Conservation (phyloP, 441 rosid species). For the Populus hybrid region DNA sequence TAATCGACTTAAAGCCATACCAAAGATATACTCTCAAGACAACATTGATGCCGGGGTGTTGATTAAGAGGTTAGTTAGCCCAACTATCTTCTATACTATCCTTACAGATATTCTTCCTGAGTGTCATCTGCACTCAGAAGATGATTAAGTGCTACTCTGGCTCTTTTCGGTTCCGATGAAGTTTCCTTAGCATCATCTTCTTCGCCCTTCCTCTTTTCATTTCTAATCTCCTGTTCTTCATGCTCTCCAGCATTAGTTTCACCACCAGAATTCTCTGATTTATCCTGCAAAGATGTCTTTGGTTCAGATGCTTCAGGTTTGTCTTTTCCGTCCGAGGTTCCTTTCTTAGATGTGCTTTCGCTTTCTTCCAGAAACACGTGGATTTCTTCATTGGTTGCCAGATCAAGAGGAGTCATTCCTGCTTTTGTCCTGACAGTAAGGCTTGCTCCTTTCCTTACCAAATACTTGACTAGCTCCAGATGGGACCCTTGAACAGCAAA, state of each 20-base stretch:
- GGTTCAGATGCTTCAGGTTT: constrained; percentile 36
- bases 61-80: background rate
- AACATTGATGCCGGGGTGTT: background rate
- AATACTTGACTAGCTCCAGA: constrained; percentile 64
- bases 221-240: constrained; percentile 26
- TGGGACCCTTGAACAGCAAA: constrained; percentile 90
- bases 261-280: constrained; percentile 18
- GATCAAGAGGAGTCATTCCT: constrained; percentile 75
- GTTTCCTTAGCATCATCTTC: constrained; percentile 36
- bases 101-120: constrained; percentile 31
- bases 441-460: constrained; percentile 71
- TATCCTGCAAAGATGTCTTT: constrained; percentile 15
- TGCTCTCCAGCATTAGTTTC: constrained; percentile 24
- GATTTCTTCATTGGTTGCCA: constrained; percentile 56
- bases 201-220: constrained; percentile 47
- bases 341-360: constrained; percentile 40
- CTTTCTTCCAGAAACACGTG: constrained; percentile 47
- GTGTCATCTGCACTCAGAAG: constrained; percentile 61
- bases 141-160: constrained; percentile 61
- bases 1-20: background rate
- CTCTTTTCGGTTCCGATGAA: constrained; percentile 43
- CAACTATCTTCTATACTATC: too few species aligned
- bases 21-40: background rate
- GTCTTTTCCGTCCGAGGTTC: constrained; percentile 22
- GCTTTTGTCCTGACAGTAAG: constrained; percentile 63